Evolutionary conservation across 2,329 filamentous ascomycete species (phyloP).

Genomic region (Hypoxylon sp.): DNA sequence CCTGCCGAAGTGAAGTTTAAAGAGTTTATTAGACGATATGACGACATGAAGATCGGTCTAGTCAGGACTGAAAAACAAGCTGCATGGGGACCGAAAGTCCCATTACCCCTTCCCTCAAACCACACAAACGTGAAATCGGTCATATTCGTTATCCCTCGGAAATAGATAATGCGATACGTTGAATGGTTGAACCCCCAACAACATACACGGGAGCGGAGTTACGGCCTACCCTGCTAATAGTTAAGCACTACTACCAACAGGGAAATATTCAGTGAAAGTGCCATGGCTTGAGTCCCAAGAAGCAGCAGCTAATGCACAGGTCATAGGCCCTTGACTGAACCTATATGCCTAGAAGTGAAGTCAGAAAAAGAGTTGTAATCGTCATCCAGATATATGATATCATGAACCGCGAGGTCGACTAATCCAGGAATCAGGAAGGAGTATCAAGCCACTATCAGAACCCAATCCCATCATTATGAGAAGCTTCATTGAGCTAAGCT

Average conservation of each 20-base stretch:
- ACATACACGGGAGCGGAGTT: neutral
- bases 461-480: conserved; percentile 16
- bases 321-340: neutral
- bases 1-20: neutral
- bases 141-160: neutral
- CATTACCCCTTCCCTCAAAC: neutral
- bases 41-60: neutral
- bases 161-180: neutral
- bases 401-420: conserved; percentile 28
- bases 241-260: neutral
- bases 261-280: neutral
- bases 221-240: neutral
- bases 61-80: neutral
- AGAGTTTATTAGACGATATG: neutral
- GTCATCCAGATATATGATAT: conserved; percentile 42
- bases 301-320: neutral
- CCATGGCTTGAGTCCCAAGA: neutral
- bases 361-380: conserved; percentile 9
- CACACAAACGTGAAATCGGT: neutral
- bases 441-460: conserved; percentile 22
- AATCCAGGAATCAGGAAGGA: conserved; percentile 17
- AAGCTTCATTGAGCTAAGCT: neutral
- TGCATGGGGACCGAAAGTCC: neutral
- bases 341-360: neutral
- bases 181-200: neutral